Evolutionary conservation across 2,329 filamentous ascomycete species (phyloP).

Genomic region (Alternaria atra): DNA sequence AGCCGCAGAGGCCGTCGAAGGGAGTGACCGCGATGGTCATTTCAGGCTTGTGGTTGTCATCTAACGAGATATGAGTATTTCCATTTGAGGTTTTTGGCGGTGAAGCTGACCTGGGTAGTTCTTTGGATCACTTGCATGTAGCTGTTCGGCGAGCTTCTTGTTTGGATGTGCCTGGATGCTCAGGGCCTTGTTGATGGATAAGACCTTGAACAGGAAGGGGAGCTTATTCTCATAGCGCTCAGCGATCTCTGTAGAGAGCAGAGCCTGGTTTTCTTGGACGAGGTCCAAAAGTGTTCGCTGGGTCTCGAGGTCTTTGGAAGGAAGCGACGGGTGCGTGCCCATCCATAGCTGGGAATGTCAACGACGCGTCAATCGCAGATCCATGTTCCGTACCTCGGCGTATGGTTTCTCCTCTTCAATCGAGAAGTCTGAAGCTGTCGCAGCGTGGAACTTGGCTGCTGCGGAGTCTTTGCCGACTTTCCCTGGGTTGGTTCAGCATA

Average conservation of each 20-base stretch:
- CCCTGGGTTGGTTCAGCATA: conserved; percentile 59
- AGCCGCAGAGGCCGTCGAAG: conserved; percentile 95
- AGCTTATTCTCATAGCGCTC: conserved; percentile 82
- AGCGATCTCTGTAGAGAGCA: conserved; percentile 77
- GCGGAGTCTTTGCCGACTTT: conserved; percentile 89
- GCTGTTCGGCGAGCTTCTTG: conserved; percentile 88
- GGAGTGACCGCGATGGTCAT: conserved; percentile 98
- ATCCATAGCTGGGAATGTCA: conserved; percentile 83
- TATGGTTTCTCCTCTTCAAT: conserved; percentile 91
- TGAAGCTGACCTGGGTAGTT: conserved; percentile 75
- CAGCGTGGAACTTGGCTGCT: conserved; percentile 87
- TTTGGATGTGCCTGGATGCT: conserved; percentile 98
- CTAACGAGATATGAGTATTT: conserved; percentile 13
- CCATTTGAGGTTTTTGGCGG: too few relatives aligned
- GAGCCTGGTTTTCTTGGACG: conserved; percentile 82
- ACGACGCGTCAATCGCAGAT: conserved; percentile 1
- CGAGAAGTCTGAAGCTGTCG: conserved; percentile 79
- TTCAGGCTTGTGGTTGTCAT: conserved; percentile 99
- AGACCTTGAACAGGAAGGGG: conserved; percentile 96
- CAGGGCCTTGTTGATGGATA: conserved; percentile 93
- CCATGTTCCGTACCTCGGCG: conserved; percentile 72
- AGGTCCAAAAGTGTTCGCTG: conserved; percentile 87
- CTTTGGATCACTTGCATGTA: conserved; percentile 85
- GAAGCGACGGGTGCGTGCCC: conserved; percentile 96
- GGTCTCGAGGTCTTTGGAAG: conserved; percentile 86